Base-by-base conservation (phyloP, 768 basidiomycete species). In the Leccinellum albellum region DNA sequence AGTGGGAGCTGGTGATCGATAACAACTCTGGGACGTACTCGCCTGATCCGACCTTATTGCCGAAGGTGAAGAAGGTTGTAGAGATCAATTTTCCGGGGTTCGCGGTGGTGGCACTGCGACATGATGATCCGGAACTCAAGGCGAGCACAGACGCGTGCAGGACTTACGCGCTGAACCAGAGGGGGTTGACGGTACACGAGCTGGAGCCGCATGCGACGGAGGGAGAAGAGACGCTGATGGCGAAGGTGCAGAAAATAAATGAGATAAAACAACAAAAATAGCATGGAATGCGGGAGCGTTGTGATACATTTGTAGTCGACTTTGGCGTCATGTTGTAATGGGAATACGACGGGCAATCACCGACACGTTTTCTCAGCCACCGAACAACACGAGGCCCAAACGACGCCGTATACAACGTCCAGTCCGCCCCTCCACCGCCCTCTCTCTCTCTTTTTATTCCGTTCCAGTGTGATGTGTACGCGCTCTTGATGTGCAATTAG, bases 11-110 rank as follows among this genome's bases (percentile, higher is more conserved):
- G 31, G 85, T 92, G 60, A 82, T 94, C 65, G 91, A 94, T 69
- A 94, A 94, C 65, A 88, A 89, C 66, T 86, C 84, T 62, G 91
- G 91, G 50, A 94, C 91, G 51, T 93, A 94, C 67, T 80, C 89
- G 31, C 91, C 92, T 1, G 83, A 90, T 65, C 76, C 79, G 53
- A 70, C 63, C 53, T 64, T 92, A 61, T 72, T 94, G 2, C 85
- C 87, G 0, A 68, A 76, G 44, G 69, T 92, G 55, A 81, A 82
- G 66, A 76, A 75, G 60, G 74, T 89, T 26, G 66, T 94, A 51
- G 84, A 89, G 71, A 79, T 79, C 64, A 93, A 94, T 66, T 91
- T 94, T 66, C 76, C 82, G 20, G 86, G 85, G 2, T 76, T 91
- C 56, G 70, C 62, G 32, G 76, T 91, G 20, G 66, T 78, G 51